Evolutionary conservation across 257 asterid genomes (phyloP), one percentile per base, ranked within the genome.

Genomic region (Misopates orontium): DNA sequence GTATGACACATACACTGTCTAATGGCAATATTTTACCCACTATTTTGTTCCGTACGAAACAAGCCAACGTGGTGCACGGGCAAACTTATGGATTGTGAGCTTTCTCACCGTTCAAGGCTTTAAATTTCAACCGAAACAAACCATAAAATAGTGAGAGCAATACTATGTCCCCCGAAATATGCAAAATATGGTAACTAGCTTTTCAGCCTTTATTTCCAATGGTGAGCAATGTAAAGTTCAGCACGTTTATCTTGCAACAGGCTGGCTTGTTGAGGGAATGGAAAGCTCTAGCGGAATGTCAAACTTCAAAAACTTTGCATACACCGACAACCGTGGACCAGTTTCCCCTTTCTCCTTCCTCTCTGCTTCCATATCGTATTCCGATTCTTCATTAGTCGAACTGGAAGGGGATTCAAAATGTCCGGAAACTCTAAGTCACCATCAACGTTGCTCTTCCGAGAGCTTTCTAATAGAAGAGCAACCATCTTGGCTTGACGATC

Each of bases 401-500:
- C 69, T 68, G 16, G 53, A 70, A 62, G 76, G 69, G 36, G 67
- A 21, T 21, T 15, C 19, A 48, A 71, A 59, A 64, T 21, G 59
- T 5, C 45, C n/a, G n/a, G 82, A 69, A 67, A 72, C 67, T 47
- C 28, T 22, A 1, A 66, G 39, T 17, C 63, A 54, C 74, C 91
- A 81, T 40, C 86, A 79, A 4, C 90, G 90, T 24, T 77, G 90
- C 64, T 79, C 86, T 4, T 89, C 95, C 0, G 95, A 85, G 66
- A 82, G 80, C 72, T 69, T 79, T 24, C 82, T 86, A 18, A 24
- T 70, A 3, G 96, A 88, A 36, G 95, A 88, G 71, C 91, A 91
- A 60, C 95, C 89, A 21, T 73, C 80, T 19, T 91, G 97, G 97
- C 85, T 91, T 1, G 96, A 91, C 12, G 98, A 91, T 59, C 98